Base-by-base conservation (phyloP, 371 early-diverging fungal genomes). In the Encephalitozoon romaleae region DNA sequence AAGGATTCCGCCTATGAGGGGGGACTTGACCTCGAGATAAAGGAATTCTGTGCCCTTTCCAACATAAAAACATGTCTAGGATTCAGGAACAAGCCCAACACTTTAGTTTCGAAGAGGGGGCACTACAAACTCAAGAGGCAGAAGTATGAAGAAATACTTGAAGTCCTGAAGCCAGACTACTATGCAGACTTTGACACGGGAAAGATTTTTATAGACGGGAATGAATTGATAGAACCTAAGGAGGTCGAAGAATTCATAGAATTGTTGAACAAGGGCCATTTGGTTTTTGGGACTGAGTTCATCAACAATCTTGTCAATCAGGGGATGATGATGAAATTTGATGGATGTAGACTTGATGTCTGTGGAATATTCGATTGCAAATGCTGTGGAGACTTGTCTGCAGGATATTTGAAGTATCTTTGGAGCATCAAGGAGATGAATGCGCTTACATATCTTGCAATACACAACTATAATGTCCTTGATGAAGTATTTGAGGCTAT, bases 91-190 rank as follows among this genome's bases (percentile, higher is more conserved):
- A 54, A 47, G 64, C 26, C 41, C 11, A 70, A 47, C 9, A 53
- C 55, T n/a, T 18, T 78, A 3, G 47, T 26, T 8, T 55, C 64
- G 39, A 74, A 73, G 71, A 28, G 70, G 34, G 79, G 79, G 45
- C 55, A 78, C 55, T 67, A 38, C 41, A 78, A 49, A 4, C 52
- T 78, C 25, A 63, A n/a, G 9, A 55, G 51, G 18, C 59, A 73
- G 32, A 25, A 26, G 30, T 78, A 74, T 54, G 21, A 42, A 18
- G 49, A 63, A 32, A 9, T 67, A 5, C 15, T 73, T 25, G 47
- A 74, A 0, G 64, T 65, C 6, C 52, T 74, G 53, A 26, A 67
- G 28, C 69, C 70, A 4, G 69, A 69, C 34, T 66, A 21, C n/a
- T 42, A 64, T 65, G 51, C 67, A 30, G 74, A 74, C 38, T 78